These are phyloP conservation scores for Populus hybrid DNA, from an alignment of 441 rosid species.

Conservation along the genomic window DNA sequence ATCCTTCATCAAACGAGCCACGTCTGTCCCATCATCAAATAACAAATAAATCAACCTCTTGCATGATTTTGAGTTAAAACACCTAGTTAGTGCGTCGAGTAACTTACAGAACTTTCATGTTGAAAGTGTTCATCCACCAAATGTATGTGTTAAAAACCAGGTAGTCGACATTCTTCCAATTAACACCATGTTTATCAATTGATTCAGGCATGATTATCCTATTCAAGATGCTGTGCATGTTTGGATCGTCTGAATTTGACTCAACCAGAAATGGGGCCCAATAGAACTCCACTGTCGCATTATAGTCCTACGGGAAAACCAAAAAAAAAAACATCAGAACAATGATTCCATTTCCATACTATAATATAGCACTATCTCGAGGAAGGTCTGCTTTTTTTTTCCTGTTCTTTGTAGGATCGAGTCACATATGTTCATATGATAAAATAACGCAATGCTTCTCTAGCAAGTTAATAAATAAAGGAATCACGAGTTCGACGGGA, in stretches of 20 bases:
- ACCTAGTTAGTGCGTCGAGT: not conserved
- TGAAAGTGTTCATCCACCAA: slow-evolving; percentile 97
- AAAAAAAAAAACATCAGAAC: not conserved
- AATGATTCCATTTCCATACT: not conserved
- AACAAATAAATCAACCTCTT: too few relatives aligned
- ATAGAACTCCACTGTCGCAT: slow-evolving; percentile 87
- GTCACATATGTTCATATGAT: not conserved
- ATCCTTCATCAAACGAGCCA: slow-evolving; percentile 75
- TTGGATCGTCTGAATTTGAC: slow-evolving; percentile 90
- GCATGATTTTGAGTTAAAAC: not conserved
- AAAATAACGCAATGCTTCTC: not conserved
- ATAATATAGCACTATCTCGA: not conserved
- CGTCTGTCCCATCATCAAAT: slow-evolving; percentile 36
- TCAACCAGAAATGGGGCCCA: slow-evolving; percentile 97
- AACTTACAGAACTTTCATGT: slow-evolving; percentile 84
- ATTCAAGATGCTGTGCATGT: slow-evolving; percentile 72
- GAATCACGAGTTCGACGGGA: too few relatives aligned
- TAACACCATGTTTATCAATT: slow-evolving; percentile 63
- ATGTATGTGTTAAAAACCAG: slow-evolving; percentile 89
- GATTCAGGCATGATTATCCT: slow-evolving; percentile 95
- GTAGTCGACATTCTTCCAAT: slow-evolving; percentile 79
- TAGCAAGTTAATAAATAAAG: too few relatives aligned
- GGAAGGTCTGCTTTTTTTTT: too few relatives aligned
- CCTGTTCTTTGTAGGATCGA: too few relatives aligned
- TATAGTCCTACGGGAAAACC: slow-evolving; percentile 49